Percentiles rank a stretch among this genome's conserved stretches.
These are phyloP conservation scores for Mrakia gelida DNA, from an alignment of 768 basidiomycete species.

Conservation along the genomic window DNA sequence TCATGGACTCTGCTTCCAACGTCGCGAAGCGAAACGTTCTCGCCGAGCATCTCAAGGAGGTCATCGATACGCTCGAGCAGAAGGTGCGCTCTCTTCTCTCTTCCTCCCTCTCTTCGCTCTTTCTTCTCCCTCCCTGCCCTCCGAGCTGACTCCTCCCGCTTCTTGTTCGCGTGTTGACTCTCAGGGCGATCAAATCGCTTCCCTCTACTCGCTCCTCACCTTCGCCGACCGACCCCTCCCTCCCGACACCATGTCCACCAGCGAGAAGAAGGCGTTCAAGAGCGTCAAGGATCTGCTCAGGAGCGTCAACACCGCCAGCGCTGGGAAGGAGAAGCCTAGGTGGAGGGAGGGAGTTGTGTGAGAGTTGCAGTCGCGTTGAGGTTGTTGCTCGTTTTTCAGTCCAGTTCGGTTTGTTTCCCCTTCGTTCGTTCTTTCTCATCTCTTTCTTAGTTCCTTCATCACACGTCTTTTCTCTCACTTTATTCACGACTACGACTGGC, in stretches of 20 bases:
- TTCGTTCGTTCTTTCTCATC: no score
- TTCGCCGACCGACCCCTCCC: slow-evolving; percentile 48
- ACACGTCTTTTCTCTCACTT: no score
- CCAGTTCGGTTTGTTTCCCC: no score
- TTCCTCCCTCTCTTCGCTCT: slow-evolving; percentile 7
- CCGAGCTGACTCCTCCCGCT: not conserved
- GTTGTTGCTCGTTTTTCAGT: no score
- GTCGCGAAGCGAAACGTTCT: slow-evolving; percentile 76
- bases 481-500: no score
- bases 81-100: slow-evolving; percentile 57
- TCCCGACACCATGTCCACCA: not conserved
- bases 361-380: no score
- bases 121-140: not conserved
- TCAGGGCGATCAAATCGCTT: slow-evolving; percentile 91
- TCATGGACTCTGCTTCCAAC: slow-evolving; percentile 78
- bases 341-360: slow-evolving; percentile 12
- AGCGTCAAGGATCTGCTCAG: slow-evolving; percentile 28
- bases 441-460: no score
- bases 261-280: slow-evolving; percentile 8
- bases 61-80: slow-evolving; percentile 84
- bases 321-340: not conserved
- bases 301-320: not conserved
- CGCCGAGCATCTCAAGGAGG: slow-evolving; percentile 81
- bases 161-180: not conserved
- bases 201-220: slow-evolving; percentile 73